Evolutionary conservation across 495 filamentous ascomycete species (phyloP).

Genomic region (Aspergillus taichungensis): DNA sequence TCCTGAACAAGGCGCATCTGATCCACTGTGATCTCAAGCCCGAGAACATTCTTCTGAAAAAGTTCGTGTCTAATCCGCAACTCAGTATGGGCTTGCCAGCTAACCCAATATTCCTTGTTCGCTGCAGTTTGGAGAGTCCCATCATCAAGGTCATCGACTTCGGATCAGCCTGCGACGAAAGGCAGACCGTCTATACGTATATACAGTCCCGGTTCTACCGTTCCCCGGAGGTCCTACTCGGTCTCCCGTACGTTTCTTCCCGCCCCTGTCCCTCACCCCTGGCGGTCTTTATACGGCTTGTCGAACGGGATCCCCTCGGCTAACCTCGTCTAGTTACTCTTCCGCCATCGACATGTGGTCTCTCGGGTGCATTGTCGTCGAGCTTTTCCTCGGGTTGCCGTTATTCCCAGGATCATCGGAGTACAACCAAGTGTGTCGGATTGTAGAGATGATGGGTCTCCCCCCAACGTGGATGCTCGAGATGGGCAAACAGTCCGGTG

Average conservation of each 20-base stretch:
- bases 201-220: constrained; percentile 98
- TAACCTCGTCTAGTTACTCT: constrained; percentile 55
- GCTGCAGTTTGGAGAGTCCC: constrained; percentile 75
- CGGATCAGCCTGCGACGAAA: constrained; percentile 95
- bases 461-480: constrained; percentile 99
- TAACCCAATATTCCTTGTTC: constrained; percentile 2
- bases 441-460: constrained; percentile 96
- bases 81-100: neutral
- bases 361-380: constrained; percentile 95
- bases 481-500: constrained; percentile 94
- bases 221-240: constrained; percentile 91
- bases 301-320: neutral
- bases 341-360: constrained; percentile 99
- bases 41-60: constrained; percentile 97
- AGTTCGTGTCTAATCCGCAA: constrained; percentile 41
- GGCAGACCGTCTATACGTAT: constrained; percentile 98
- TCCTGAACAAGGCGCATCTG: constrained; percentile 91
- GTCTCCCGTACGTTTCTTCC: constrained; percentile 56
- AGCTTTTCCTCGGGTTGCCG: constrained; percentile 91
- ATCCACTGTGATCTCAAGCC: constrained; percentile 99
- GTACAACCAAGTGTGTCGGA: constrained; percentile 96
- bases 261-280: neutral
- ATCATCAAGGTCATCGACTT: constrained; percentile 99
- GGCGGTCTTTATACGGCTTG: no score
- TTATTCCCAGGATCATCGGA: constrained; percentile 97